phyloP scores from a whole-genome alignment of 1,139 yeast genomes.

The Yamadazyma diospyri region DNA sequence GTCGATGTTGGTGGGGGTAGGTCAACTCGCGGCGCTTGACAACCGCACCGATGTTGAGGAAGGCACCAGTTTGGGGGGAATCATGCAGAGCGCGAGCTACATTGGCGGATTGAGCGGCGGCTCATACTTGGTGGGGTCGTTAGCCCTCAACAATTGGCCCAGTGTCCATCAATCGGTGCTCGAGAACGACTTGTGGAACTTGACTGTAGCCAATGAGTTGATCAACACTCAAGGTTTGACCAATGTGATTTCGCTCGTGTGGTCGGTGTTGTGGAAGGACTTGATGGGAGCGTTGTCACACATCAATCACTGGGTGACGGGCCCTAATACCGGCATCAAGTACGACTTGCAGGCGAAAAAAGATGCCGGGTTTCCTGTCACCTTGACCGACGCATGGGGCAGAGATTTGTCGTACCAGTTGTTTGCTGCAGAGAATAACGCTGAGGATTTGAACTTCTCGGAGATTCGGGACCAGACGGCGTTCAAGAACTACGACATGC shows the following conservation, averaged over 20 bases:
- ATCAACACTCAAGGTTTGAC: constrained; percentile 23
- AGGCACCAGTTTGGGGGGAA: constrained; percentile 28
- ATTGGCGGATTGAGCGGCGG: constrained; percentile 41
- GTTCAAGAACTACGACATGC: constrained; percentile 35
- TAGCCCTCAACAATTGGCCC: constrained; percentile 33
- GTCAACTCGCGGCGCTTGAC: constrained; percentile 77
- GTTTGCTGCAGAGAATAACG: constrained; percentile 25
- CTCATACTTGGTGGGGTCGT: constrained; percentile 35
- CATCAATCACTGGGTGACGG: constrained; percentile 26
- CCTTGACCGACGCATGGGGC: constrained; percentile 37
- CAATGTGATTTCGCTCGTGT: constrained; percentile 19
- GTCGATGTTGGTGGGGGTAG: constrained; percentile 90
- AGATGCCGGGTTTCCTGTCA: constrained; percentile 29
- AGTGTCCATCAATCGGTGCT: constrained; percentile 32
- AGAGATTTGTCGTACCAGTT: constrained; percentile 40
- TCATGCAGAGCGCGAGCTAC: constrained; percentile 37
- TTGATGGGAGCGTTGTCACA: constrained; percentile 26
- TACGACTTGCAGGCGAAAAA: constrained; percentile 27
- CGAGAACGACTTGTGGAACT: constrained; percentile 35
- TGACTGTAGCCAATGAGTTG: constrained; percentile 27
- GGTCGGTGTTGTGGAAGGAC: constrained; percentile 22
- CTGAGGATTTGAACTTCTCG: constrained; percentile 28
- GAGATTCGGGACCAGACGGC: constrained; percentile 25
- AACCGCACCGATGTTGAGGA: constrained; percentile 52
- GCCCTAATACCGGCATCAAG: constrained; percentile 21